Percentiles rank a stretch among this genome's conserved stretches.
Evolutionary conservation across 495 filamentous ascomycete genomes (phyloP).

Genomic region (Lichina pygmaea): DNA sequence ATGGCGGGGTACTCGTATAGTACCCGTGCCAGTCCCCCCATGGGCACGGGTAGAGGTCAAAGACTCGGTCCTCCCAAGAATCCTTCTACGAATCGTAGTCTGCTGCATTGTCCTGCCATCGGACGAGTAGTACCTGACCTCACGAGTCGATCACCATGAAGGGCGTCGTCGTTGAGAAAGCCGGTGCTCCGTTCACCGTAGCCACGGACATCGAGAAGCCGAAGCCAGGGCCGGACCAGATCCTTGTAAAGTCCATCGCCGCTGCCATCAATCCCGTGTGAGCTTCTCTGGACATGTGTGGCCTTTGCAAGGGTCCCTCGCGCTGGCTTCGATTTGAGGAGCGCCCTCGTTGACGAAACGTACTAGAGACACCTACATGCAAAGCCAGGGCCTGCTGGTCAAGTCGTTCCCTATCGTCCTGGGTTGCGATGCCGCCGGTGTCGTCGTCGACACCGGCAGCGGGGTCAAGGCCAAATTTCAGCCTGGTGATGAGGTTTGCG

Average conservation of each 20-base stretch:
- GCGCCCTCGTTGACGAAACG: neutral
- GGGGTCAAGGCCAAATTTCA: neutral
- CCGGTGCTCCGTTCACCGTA: slow-evolving; percentile 4
- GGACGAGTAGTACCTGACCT: too few relatives aligned
- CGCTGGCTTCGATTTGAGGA: neutral
- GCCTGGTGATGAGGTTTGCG: slow-evolving; percentile 7
- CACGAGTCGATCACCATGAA: slow-evolving; percentile 6
- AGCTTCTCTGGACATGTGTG: neutral
- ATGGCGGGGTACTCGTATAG: too few relatives aligned
- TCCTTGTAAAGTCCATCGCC: slow-evolving; percentile 11
- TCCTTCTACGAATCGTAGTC: too few relatives aligned
- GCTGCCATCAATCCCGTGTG: slow-evolving; percentile 13
- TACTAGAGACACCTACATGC: neutral
- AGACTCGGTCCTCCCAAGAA: too few relatives aligned
- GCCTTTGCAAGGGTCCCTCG: neutral
- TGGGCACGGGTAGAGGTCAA: too few relatives aligned
- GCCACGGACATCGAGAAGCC: slow-evolving; percentile 8
- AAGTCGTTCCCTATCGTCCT: slow-evolving; percentile 2
- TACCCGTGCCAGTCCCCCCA: too few relatives aligned
- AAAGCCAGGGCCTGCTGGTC: neutral
- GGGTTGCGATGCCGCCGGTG: slow-evolving; percentile 5
- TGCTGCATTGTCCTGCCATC: too few relatives aligned
- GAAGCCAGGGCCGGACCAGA: slow-evolving; percentile 7
- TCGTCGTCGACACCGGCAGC: neutral
- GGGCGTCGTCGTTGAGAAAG: slow-evolving; percentile 7